Conservation (phyloP, 441 rosid species). For the Dalechampia spathulata region DNA sequence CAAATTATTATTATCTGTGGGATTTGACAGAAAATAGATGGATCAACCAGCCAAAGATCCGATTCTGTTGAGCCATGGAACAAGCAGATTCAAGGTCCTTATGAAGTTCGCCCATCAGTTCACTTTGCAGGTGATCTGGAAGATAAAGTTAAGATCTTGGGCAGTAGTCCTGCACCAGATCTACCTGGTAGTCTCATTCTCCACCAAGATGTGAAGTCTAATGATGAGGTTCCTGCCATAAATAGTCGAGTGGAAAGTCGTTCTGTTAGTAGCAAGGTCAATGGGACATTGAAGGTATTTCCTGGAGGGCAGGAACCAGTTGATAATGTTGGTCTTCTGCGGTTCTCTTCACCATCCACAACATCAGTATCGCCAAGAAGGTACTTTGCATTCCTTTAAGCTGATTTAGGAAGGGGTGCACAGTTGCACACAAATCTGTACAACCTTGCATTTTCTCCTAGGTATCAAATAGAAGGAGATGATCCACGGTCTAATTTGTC, state of each 20-base stretch:
- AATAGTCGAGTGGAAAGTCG: constrained; percentile 31
- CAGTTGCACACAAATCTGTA: constrained; percentile 9
- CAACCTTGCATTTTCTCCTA: constrained; percentile 31
- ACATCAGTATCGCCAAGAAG: constrained; percentile 60
- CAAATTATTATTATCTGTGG: constrained; percentile 14
- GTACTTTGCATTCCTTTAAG: constrained; percentile 26
- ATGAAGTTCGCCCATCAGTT: constrained; percentile 34
- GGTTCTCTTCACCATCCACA: constrained; percentile 60
- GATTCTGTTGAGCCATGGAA: constrained; percentile 34
- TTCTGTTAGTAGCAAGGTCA: constrained; percentile 32
- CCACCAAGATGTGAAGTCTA: constrained; percentile 32
- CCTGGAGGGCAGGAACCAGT: constrained; percentile 25
- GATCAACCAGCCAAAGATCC: constrained; percentile 36
- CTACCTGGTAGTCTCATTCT: constrained; percentile 40
- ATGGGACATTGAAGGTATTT: constrained; percentile 47
- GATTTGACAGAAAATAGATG: constrained; percentile 49
- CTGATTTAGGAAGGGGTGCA: not conserved
- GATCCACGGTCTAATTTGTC: constrained; percentile 28
- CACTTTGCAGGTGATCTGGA: constrained; percentile 26
- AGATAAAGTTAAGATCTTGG: constrained; percentile 28
- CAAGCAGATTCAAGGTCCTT: constrained; percentile 28
- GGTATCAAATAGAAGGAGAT: constrained; percentile 62
- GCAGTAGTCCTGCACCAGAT: constrained; percentile 24
- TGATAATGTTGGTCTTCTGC: constrained; percentile 39
- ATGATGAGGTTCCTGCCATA: constrained; percentile 35